Base-by-base conservation (phyloP, 257 asterid genomes). In the Lycium ferocissimum region DNA sequence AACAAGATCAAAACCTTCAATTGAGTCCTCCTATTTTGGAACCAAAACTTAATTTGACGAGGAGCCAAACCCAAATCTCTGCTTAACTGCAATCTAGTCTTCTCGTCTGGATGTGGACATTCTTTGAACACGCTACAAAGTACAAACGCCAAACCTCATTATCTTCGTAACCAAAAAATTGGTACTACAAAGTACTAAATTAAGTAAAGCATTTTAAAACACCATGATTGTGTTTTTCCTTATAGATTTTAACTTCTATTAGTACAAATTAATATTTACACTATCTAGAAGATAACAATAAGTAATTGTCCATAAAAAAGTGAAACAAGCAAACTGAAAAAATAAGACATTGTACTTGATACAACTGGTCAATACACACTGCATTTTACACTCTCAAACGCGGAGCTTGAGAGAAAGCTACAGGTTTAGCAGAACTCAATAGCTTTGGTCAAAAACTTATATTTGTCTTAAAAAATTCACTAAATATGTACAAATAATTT, bases 31-130 rank as follows among this genome's bases (percentile, higher is more conserved):
- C 98, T 86, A 72, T 97, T 97, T 86, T 97, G 99, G 88, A 97
- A 97, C 99, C 99, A 97, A 83, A 97, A 97, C 86, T 97, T 97
- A 89, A 97, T 94, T 88, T 97, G 99, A 9, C 98, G 88, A 26
- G 99, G 98, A 87, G 94, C 95, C 87, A 95, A 90, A 12, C 92
- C 92, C 83, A 95, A 86, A 88, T 97, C 99, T 76, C 95, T 92
- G 88, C 99, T 97, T 70, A 97, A 87, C 86, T 92, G 91, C 88
- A 90, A 86, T 53, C 99, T 94, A 4, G 93, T 90, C 88, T 95
- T 97, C 89, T 97, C 99, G 59, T 97, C 99, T 57, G 99, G 99
- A 86, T 97, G 99, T 14, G 98, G 98, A 86, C 93, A 92, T 67
- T 93, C 99, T 83, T 92, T 94, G 90, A 97, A 97, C 65, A 76